A percentile compares a stretch with the other conserved stretches of the same genome.
Conservation (phyloP, 495 filamentous ascomycete genomes). For the Rostrohypoxylon terebratum region DNA sequence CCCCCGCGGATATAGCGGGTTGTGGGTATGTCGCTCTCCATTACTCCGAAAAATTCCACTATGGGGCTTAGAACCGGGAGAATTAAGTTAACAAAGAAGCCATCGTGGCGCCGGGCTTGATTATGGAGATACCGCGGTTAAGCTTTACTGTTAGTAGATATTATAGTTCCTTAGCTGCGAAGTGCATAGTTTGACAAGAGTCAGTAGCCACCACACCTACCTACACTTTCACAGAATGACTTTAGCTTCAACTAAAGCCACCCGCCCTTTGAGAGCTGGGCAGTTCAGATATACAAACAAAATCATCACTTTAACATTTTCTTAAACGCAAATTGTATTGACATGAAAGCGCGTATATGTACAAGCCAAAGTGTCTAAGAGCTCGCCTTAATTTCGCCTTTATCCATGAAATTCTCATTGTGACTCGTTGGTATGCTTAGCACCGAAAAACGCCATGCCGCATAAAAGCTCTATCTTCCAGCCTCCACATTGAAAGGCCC, state of each 20-base stretch:
- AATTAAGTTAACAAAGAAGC: constrained; percentile 18
- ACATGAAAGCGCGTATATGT: constrained; percentile 18
- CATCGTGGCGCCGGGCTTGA: background rate
- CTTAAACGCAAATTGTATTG: constrained; percentile 7
- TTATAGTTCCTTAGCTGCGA: background rate
- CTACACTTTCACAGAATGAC: no score
- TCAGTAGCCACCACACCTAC: background rate
- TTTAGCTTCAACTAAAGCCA: background rate
- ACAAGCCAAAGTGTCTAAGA: constrained; percentile 21
- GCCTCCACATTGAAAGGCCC: background rate
- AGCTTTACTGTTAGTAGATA: background rate
- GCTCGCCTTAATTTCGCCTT: constrained; percentile 9
- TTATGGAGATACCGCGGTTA: constrained; percentile 1
- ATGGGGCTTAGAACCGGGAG: constrained; percentile 22
- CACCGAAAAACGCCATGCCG: constrained; percentile 32
- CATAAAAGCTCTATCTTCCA: constrained; percentile 14
- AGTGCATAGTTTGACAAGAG: background rate
- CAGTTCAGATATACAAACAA: background rate
- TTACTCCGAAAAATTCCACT: constrained; percentile 29
- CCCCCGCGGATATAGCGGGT: constrained; percentile 10
- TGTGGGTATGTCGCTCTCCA: constrained; percentile 30
- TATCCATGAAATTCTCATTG: constrained; percentile 14
- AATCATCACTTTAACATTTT: background rate
- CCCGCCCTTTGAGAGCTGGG: background rate
- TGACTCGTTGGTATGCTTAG: constrained; percentile 14